A percentile compares a stretch with the other conserved stretches of the same genome.
Evolutionary conservation across 2,329 filamentous ascomycete species (phyloP).

Genomic region (Cytospora chrysosperma): DNA sequence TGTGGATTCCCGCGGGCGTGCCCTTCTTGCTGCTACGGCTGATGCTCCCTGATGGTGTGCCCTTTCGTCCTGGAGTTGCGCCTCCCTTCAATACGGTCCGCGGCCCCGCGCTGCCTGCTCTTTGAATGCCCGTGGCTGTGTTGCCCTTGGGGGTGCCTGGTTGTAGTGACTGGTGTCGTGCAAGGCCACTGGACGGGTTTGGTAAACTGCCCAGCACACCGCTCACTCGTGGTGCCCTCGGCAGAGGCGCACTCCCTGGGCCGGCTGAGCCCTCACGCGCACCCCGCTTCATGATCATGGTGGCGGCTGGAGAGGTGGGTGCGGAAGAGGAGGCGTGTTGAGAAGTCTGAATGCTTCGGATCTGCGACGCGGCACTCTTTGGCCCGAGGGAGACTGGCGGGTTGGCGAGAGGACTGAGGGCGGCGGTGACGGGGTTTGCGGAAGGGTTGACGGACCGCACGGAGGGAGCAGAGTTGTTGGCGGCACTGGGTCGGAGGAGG

Average conservation of each 20-base stretch:
- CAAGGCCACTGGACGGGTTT: slow-evolving; percentile 56
- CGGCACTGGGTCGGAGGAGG: slow-evolving; percentile 56
- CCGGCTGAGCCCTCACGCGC: slow-evolving; percentile 59
- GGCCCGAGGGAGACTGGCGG: slow-evolving; percentile 43
- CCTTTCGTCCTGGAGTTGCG: slow-evolving; percentile 45
- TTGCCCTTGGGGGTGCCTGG: slow-evolving; percentile 59
- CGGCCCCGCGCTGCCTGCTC: slow-evolving; percentile 60
- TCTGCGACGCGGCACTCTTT: slow-evolving; percentile 45
- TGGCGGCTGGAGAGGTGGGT: slow-evolving; percentile 59
- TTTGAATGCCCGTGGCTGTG: slow-evolving; percentile 31
- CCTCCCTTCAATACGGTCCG: slow-evolving; percentile 50
- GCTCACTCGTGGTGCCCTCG: slow-evolving; percentile 52
- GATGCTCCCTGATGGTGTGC: slow-evolving; percentile 42
- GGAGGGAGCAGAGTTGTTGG: slow-evolving; percentile 46
- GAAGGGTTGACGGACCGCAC: slow-evolving; percentile 45
- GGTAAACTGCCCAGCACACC: slow-evolving; percentile 48
- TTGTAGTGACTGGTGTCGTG: slow-evolving; percentile 61
- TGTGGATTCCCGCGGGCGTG: slow-evolving; percentile 39
- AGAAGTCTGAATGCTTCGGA: slow-evolving; percentile 50
- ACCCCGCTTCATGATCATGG: slow-evolving; percentile 58
- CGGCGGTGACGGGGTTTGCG: slow-evolving; percentile 38
- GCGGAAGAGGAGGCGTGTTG: slow-evolving; percentile 54
- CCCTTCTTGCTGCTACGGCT: slow-evolving; percentile 46
- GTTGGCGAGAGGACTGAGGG: slow-evolving; percentile 39
- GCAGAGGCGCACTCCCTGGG: slow-evolving; percentile 48